Percentiles rank a stretch among this genome's conserved stretches.
Conservation (phyloP, 2,329 filamentous ascomycete genomes). For the Aspergillus brasiliensis region DNA sequence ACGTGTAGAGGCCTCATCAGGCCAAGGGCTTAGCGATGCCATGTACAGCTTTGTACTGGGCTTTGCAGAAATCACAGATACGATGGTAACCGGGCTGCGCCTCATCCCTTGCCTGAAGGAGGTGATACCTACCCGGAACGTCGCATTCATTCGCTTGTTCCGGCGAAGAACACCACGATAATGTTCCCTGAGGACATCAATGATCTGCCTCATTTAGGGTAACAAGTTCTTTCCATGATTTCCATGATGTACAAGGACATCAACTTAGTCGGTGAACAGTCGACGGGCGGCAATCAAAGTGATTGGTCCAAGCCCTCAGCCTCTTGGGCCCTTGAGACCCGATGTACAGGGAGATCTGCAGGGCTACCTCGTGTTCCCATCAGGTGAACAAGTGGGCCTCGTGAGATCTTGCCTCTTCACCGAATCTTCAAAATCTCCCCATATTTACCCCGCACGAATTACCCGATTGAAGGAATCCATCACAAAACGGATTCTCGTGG, state of each 20-base stretch:
- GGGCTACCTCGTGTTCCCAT: not conserved
- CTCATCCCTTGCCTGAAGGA: not conserved
- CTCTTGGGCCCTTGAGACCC: not conserved
- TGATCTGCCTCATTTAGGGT: not conserved
- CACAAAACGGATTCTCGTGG: not conserved
- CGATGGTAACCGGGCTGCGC: not conserved
- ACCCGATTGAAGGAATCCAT: not conserved
- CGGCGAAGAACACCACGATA: not conserved
- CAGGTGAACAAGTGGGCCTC: not conserved
- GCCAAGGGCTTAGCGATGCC: not conserved
- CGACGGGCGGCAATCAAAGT: not conserved
- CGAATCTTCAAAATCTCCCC: not conserved
- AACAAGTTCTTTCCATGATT: not conserved
- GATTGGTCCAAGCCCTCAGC: not conserved
- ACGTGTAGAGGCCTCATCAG: not conserved
- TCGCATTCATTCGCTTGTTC: not conserved
- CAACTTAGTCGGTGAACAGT: not conserved
- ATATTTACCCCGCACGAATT: not conserved
- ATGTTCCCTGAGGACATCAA: not conserved
- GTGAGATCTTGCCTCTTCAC: not conserved
- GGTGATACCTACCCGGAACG: not conserved
- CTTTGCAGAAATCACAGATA: not conserved
- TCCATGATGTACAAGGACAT: not conserved
- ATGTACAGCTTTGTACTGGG: not conserved
- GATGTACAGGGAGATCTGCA: not conserved